Percentiles rank a stretch among this genome's conserved stretches.
These are phyloP conservation scores for Isabelozyma rhagii DNA, from an alignment of 805 yeast species.

Conservation along the genomic window DNA sequence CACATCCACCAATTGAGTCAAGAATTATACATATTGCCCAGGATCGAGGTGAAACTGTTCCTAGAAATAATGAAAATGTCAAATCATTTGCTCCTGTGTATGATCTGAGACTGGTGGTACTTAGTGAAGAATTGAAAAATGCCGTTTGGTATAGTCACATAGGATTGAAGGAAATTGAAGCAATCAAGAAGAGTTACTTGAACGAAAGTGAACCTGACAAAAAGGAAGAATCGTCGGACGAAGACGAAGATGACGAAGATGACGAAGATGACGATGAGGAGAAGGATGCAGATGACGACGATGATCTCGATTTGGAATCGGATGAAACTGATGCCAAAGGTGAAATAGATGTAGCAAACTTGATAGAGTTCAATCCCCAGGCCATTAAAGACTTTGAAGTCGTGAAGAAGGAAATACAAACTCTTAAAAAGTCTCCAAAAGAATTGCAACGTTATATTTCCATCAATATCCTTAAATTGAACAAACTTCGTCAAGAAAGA, in stretches of 20 bases:
- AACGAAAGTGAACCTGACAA: constrained; percentile 13
- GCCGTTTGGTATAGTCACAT: constrained; percentile 40
- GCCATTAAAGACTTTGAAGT: constrained; percentile 19
- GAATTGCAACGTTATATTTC: constrained; percentile 35
- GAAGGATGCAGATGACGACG: constrained; percentile 4
- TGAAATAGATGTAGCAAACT: constrained; percentile 26
- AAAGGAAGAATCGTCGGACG: constrained; percentile 7
- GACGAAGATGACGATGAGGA: constrained; percentile 3
- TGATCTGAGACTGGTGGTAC: constrained; percentile 32
- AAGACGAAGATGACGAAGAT: constrained; percentile 1
- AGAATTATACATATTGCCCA: constrained; percentile 21
- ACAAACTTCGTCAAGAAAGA: constrained; percentile 40
- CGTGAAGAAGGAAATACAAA: constrained; percentile 20
- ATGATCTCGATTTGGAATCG: background rate
- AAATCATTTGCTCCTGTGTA: constrained; percentile 35
- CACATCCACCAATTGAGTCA: constrained; percentile 25
- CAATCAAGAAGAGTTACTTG: constrained; percentile 18
- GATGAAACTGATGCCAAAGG: constrained; percentile 1
- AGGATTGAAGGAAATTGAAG: constrained; percentile 29
- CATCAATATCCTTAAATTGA: constrained; percentile 26
- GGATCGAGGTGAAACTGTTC: constrained; percentile 13
- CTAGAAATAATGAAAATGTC: constrained; percentile 16
- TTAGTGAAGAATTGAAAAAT: constrained; percentile 27
- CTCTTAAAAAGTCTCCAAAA: constrained; percentile 22
- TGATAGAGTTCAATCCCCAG: constrained; percentile 35